Percentiles rank a stretch among this genome's conserved stretches.
Evolutionary conservation across 352 stramenopile genomes (phyloP).

Genomic region (Pythium phragmiticola): DNA sequence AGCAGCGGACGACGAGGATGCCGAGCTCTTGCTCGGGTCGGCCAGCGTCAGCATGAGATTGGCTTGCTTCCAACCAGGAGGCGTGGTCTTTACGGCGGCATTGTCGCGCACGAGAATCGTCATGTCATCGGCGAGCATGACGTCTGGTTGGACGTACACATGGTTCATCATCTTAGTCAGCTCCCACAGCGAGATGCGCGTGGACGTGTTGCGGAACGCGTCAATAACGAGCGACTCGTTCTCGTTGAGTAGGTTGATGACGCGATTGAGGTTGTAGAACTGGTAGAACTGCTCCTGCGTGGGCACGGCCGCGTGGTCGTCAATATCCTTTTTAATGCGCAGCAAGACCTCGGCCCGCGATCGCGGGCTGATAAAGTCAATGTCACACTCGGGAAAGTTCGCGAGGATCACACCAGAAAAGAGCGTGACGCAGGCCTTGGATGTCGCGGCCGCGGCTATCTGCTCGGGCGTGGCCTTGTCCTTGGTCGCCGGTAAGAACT

Average conservation of each 20-base stretch:
- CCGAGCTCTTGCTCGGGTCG: neutral
- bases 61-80: constrained; percentile 3
- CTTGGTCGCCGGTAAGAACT: constrained; percentile 56
- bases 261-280: constrained; percentile 34
- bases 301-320: constrained; percentile 15
- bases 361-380: constrained; percentile 29
- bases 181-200: constrained; percentile 27
- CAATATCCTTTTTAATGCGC: constrained; percentile 30
- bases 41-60: neutral
- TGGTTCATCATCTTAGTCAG: constrained; percentile 36
- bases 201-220: constrained; percentile 19
- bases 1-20: neutral
- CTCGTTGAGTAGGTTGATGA: constrained; percentile 31
- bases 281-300: constrained; percentile 31
- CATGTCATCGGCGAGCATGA: constrained; percentile 28
- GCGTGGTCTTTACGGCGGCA: neutral
- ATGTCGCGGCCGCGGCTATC: constrained; percentile 36
- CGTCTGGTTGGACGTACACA: constrained; percentile 25
- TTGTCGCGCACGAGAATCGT: constrained; percentile 23
- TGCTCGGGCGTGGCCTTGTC: constrained; percentile 43
- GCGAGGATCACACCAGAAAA: constrained; percentile 24
- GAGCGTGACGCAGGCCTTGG: constrained; percentile 31
- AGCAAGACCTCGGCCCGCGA: constrained; percentile 28
- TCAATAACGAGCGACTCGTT: constrained; percentile 31
- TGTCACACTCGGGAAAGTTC: constrained; percentile 43